Evolutionary conservation across 2,329 filamentous ascomycete genomes (phyloP), one percentile per base, ranked within the genome.

Genomic region (Coniochaeta ligniaria): DNA sequence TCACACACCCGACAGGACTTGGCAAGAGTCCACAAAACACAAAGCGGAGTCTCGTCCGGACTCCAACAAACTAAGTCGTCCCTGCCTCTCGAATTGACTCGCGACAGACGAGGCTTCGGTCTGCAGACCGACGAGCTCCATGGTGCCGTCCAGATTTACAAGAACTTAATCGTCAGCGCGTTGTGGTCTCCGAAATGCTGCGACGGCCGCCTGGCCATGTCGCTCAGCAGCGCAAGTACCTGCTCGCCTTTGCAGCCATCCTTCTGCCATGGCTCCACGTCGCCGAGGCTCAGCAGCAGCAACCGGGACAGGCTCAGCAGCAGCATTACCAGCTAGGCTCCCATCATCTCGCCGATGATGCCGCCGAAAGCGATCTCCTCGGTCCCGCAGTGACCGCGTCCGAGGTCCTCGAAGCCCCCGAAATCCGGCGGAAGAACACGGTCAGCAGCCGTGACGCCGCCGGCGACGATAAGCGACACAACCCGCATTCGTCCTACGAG

Each of bases 211-310:
- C 80, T 69, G 82, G 81, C 76, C 81, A 82, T 74, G 80, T 74
- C 71, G 73, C 73, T 65, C 73, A 74, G 62, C 76, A 80, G 73
- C 74, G 77, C 68, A 76, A 74, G 71, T 72, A 77, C 68, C 68
- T 82, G 71, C 70, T 85, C 71, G 81, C 83, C 72, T 78, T 86
- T 71, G 82, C 80, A 67, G 72, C 86, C 63, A 75, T 87, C 61
- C 73, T 87, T 60, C 71, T 88, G 62, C 83, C 84, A 59, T 83
- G 78, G 75, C 68, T 79, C 55, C 74, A 74, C 60, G 75, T 85
- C 66, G 81, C 82, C 76, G 80, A 85, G 68, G 83, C 83, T 81
- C 84, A 84, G 80, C 84, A 85, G 81, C 84, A 86, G 80, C 81
- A 72, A 66, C 72, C 68, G 58, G 66, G 52, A 58, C 66, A 63